phyloP scores from a whole-genome alignment of 768 basidiomycete genomes.

The Hypsizygus marmoreus region DNA sequence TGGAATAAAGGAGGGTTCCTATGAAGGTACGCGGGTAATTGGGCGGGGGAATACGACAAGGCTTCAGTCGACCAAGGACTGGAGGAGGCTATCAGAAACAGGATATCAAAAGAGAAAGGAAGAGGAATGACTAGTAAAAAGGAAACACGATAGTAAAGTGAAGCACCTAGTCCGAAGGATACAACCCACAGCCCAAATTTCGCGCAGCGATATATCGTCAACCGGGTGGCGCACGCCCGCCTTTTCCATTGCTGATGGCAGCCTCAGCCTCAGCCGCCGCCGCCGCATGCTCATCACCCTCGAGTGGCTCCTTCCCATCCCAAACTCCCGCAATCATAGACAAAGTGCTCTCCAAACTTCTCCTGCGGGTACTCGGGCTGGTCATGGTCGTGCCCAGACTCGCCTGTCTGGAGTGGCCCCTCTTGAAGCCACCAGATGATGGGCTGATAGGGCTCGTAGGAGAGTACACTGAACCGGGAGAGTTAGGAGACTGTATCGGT shows the following conservation, averaged over 20 bases:
- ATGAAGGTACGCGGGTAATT: too few species aligned
- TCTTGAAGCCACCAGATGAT: constrained; percentile 53
- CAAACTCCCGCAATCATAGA: constrained; percentile 91
- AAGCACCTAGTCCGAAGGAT: too few species aligned
- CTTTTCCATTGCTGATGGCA: background rate
- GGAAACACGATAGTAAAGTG: too few species aligned
- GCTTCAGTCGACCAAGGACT: too few species aligned
- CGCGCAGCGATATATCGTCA: too few species aligned
- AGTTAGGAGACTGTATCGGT: constrained; percentile 18
- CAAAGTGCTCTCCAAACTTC: constrained; percentile 95
- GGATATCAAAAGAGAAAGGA: too few species aligned
- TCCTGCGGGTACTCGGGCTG: constrained; percentile 86
- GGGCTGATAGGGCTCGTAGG: constrained; percentile 46
- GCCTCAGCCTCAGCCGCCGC: constrained; percentile 25
- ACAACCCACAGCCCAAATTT: too few species aligned
- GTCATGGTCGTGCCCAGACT: constrained; percentile 96
- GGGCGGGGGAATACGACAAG: too few species aligned
- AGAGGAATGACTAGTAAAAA: too few species aligned
- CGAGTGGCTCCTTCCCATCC: constrained; percentile 60
- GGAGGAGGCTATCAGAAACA: too few species aligned
- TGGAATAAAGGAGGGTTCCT: too few species aligned
- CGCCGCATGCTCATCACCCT: constrained; percentile 41
- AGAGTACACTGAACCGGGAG: constrained; percentile 31
- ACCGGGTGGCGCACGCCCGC: too few species aligned
- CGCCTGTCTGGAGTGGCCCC: constrained; percentile 74